phyloP scores from a whole-genome alignment of 73 alveolate genomes.

The Paramecium octaurelia region DNA sequence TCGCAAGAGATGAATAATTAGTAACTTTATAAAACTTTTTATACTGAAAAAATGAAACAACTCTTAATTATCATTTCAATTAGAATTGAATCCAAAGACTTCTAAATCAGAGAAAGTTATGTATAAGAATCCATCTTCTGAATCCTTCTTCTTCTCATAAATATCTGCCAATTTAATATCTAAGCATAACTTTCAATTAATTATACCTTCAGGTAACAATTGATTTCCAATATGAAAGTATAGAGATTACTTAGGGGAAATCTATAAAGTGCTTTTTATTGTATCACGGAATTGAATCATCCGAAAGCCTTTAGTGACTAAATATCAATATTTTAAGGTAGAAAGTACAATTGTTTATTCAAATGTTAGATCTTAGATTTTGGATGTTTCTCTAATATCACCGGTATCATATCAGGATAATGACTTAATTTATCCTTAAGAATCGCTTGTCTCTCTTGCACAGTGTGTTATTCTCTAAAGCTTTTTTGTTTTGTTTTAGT shows the following conservation, averaged over 20 bases:
- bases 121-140: slow-evolving; percentile 54
- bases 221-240: neutral
- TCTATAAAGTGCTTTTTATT: neutral
- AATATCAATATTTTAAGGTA: neutral
- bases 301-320: slow-evolving; percentile 50
- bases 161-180: slow-evolving; percentile 28
- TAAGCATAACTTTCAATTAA: neutral
- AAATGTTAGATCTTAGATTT: slow-evolving; percentile 17
- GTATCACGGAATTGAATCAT: slow-evolving; percentile 26
- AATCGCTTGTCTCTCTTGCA: slow-evolving; percentile 1
- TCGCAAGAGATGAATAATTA: neutral
- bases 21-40: neutral
- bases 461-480: neutral
- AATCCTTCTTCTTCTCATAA: slow-evolving; percentile 34
- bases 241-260: neutral
- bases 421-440: neutral
- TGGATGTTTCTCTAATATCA: slow-evolving; percentile 31
- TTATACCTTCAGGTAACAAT: neutral
- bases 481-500: neutral
- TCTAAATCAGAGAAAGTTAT: slow-evolving; percentile 56
- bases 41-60: neutral
- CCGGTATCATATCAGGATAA: slow-evolving; percentile 53
- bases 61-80: neutral
- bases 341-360: neutral
- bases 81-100: slow-evolving; percentile 18